Conservation (phyloP, 2,329 filamentous ascomycete species). For the Ceratocystis alfenasii region DNA sequence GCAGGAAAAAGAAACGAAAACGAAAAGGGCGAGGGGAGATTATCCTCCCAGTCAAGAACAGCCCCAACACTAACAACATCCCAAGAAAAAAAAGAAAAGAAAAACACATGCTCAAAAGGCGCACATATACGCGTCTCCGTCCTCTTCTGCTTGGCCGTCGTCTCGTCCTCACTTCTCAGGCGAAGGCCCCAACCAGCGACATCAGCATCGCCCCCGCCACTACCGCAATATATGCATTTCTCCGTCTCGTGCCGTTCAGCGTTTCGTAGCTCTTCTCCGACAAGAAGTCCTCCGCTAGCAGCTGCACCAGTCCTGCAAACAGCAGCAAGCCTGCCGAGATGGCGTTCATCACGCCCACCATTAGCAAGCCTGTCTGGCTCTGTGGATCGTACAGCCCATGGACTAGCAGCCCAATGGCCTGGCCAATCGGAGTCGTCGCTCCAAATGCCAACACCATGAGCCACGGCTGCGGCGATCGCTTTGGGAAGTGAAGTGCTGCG, state of each 20-base stretch:
- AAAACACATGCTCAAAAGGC: not conserved
- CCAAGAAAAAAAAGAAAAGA: not conserved
- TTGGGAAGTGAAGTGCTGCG: constrained; percentile 67
- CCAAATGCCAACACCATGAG: constrained; percentile 70
- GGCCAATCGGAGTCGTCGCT: constrained; percentile 66
- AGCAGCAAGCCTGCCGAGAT: constrained; percentile 69
- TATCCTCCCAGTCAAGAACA: not conserved
- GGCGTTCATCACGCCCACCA: constrained; percentile 81
- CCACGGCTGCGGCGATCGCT: constrained; percentile 64
- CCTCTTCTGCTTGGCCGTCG: not conserved
- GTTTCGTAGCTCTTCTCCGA: constrained; percentile 61
- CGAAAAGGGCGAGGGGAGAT: not conserved
- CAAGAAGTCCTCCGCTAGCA: constrained; percentile 74
- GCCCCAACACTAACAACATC: not conserved
- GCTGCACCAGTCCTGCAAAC: constrained; percentile 72
- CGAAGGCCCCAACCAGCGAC: constrained; percentile 62
- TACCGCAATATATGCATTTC: constrained; percentile 52
- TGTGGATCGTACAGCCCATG: constrained; percentile 71
- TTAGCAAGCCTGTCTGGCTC: constrained; percentile 61
- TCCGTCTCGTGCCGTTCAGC: constrained; percentile 48
- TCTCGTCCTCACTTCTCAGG: constrained; percentile 32
- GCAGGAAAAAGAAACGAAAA: not conserved
- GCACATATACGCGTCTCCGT: not conserved
- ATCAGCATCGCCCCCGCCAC: constrained; percentile 54
- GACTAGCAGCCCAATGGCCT: constrained; percentile 67